Evolutionary conservation across 345 rosid species (phyloP).

Genomic region (Rhodomyrtus tomentosa): DNA sequence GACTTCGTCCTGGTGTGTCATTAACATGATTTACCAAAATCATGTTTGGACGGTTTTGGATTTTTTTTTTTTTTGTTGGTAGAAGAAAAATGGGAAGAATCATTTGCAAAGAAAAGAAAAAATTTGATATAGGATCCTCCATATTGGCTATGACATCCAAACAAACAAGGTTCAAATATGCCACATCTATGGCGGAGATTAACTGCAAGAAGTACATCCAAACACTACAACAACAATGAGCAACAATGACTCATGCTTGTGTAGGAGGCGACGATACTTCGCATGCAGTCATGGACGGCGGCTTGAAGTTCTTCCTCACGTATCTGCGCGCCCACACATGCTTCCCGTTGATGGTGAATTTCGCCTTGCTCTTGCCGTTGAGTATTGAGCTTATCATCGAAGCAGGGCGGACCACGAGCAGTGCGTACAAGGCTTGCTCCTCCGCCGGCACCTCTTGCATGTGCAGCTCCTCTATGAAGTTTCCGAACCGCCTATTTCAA

Average conservation of each 20-base stretch:
- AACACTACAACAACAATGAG: neutral
- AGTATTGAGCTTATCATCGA: constrained; percentile 15
- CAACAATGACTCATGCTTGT: neutral
- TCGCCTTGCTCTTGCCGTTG: constrained; percentile 21
- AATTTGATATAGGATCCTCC: neutral
- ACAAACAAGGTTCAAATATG: neutral
- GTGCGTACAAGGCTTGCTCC: constrained; percentile 44
- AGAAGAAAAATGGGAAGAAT: neutral
- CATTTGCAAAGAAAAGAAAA: neutral
- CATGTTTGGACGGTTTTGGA: neutral
- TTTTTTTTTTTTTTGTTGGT: too few species aligned
- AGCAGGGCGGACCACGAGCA: constrained; percentile 26
- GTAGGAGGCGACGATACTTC: neutral
- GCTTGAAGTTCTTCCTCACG: constrained; percentile 6
- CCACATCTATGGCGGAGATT: neutral
- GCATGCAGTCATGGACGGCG: neutral
- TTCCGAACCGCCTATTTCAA: constrained; percentile 38
- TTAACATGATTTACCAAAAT: neutral
- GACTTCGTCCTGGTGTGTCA: neutral
- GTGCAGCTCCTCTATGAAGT: constrained; percentile 27
- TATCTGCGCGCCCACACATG: constrained; percentile 60
- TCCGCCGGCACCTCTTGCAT: constrained; percentile 34
- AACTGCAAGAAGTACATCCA: neutral
- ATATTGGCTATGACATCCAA: neutral
- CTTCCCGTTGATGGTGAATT: constrained; percentile 60